Evolutionary conservation across 169 alveolate species (phyloP).

Genomic region (Plasmodium gonderi): DNA sequence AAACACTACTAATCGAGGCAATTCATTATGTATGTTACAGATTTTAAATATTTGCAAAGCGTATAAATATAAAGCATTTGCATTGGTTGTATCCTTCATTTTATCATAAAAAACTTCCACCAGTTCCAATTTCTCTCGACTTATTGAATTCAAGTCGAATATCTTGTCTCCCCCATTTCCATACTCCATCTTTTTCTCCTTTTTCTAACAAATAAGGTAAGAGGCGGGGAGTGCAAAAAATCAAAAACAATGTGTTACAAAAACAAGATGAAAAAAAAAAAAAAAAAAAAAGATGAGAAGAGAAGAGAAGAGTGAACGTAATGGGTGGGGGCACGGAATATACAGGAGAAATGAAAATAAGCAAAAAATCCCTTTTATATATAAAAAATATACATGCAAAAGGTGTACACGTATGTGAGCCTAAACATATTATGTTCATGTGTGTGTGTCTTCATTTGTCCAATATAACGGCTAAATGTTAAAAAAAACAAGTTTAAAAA

Average conservation of each 20-base stretch:
- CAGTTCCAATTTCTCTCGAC: slow-evolving; percentile 61
- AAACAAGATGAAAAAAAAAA: not conserved
- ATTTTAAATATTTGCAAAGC: slow-evolving; percentile 88
- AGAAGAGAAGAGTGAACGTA: not conserved
- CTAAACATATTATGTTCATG: not conserved
- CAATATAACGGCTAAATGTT: not conserved
- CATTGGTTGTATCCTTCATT: slow-evolving; percentile 80
- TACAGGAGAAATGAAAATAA: not conserved
- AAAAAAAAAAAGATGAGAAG: not conserved
- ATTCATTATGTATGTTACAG: slow-evolving; percentile 89
- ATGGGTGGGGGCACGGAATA: not conserved
- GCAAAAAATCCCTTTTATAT: not conserved
- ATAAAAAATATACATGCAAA: not conserved
- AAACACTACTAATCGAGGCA: slow-evolving; percentile 91
- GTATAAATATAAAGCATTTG: slow-evolving; percentile 85
- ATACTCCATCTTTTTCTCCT: slow-evolving; percentile 46
- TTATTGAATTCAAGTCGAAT: slow-evolving; percentile 68
- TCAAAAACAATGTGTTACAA: not conserved
- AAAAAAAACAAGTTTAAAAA: no score
- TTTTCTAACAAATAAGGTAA: not conserved
- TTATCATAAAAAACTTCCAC: slow-evolving; percentile 71
- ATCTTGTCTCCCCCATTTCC: slow-evolving; percentile 67
- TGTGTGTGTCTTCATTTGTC: not conserved
- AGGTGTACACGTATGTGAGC: not conserved
- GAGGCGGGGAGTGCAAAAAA: not conserved